These are phyloP conservation scores for Sporothrix pallida DNA, from an alignment of 2,329 filamentous ascomycete species.

Conservation along the genomic window DNA sequence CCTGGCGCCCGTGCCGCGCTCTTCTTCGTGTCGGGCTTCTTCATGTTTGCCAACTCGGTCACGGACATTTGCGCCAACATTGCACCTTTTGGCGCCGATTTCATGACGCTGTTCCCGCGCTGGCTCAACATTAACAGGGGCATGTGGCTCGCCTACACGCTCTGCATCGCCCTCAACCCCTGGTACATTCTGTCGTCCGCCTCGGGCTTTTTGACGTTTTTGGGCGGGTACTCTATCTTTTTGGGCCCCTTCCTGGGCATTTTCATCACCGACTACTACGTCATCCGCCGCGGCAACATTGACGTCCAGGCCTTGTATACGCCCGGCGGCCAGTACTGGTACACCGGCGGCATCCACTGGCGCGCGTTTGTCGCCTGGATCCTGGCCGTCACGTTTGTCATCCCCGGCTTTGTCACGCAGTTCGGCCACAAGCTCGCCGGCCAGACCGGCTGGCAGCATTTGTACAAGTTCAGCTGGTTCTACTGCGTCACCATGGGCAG, in stretches of 20 bases:
- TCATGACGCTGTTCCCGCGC: slow-evolving; percentile 46
- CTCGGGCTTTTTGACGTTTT: slow-evolving; percentile 38
- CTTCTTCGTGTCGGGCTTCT: slow-evolving; percentile 38
- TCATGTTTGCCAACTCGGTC: slow-evolving; percentile 38
- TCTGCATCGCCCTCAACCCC: slow-evolving; percentile 44
- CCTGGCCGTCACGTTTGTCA: slow-evolving; percentile 8
- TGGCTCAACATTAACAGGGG: slow-evolving; percentile 48
- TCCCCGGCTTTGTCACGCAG: slow-evolving; percentile 28
- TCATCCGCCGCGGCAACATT: slow-evolving; percentile 35
- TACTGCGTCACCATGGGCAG: slow-evolving; percentile 22
- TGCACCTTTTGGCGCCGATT: slow-evolving; percentile 48
- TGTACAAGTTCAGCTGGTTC: slow-evolving; percentile 32
- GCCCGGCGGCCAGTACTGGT: slow-evolving; percentile 35
- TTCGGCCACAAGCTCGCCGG: slow-evolving; percentile 30
- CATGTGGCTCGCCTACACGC: slow-evolving; percentile 64
- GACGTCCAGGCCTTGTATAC: slow-evolving; percentile 32
- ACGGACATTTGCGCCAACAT: slow-evolving; percentile 45
- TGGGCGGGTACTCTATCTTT: slow-evolving; percentile 35
- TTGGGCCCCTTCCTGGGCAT: slow-evolving; percentile 36
- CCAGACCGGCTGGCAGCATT: slow-evolving; percentile 25
- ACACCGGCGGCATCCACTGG: slow-evolving; percentile 35
- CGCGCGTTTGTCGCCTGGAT: slow-evolving; percentile 31
- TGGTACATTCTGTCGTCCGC: slow-evolving; percentile 41
- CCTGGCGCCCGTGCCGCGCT: slow-evolving; percentile 33
- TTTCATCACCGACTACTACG: slow-evolving; percentile 36